phyloP scores from a whole-genome alignment of 306 rosid species.

The Phaseolus lunatus region DNA sequence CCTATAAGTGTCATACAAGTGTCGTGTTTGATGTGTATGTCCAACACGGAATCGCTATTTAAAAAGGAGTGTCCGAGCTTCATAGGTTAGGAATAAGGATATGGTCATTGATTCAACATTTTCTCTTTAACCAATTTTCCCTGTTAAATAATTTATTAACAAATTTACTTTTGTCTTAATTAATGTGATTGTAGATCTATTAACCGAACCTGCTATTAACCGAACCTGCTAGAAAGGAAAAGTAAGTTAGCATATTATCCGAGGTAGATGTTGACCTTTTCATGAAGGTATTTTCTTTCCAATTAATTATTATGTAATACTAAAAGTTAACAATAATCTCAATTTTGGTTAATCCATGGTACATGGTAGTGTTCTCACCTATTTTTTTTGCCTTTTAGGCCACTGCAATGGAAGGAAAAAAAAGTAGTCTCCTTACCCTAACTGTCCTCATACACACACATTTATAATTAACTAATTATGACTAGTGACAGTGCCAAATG shows the following conservation, averaged over 20 bases:
- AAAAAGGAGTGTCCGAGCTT: too few species aligned
- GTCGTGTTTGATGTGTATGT: too few species aligned
- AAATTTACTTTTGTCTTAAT: background rate
- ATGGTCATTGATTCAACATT: constrained; percentile 58
- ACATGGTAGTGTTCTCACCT: constrained; percentile 24
- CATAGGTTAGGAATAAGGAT: too few species aligned
- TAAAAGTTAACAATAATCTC: constrained; percentile 6
- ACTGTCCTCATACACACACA: background rate
- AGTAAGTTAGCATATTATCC: constrained; percentile 61
- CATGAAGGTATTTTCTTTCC: constrained; percentile 67
- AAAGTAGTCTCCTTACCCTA: constrained; percentile 65
- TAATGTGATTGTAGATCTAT: constrained; percentile 44
- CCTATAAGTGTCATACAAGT: too few species aligned
- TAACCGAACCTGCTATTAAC: too few species aligned
- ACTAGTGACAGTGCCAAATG: constrained; percentile 16
- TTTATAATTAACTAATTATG: constrained; percentile 1
- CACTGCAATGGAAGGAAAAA: constrained; percentile 84
- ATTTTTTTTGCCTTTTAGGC: constrained; percentile 64
- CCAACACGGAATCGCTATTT: too few species aligned
- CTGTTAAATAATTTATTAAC: background rate
- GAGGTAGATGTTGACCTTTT: constrained; percentile 65
- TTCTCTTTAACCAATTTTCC: background rate
- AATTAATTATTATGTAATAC: background rate
- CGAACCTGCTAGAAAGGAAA: constrained; percentile 61
- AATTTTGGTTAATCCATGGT: constrained; percentile 16